A percentile compares a stretch with the other conserved stretches of the same genome.
phyloP scores from a whole-genome alignment of 129 eudicot genomes.

The Escallonia herrerae region DNA sequence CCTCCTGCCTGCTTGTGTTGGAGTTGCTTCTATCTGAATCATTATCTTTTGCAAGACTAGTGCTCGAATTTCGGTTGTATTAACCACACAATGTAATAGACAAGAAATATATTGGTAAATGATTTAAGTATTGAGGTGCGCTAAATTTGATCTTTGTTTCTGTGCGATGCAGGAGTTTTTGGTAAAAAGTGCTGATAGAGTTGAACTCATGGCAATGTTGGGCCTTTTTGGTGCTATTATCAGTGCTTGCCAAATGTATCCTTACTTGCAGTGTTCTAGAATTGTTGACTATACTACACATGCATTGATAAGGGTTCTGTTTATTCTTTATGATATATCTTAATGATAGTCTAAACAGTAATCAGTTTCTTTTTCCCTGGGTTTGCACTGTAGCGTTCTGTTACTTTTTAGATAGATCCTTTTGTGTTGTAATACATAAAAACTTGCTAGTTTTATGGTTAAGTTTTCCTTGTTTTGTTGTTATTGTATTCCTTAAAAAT shows the following conservation, averaged over 20 bases:
- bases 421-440: neutral
- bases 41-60: no score
- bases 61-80: no score
- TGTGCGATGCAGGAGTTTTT: constrained; percentile 60
- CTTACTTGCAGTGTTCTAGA: constrained; percentile 18
- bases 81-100: no score
- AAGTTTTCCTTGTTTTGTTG: constrained; percentile 1
- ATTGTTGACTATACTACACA: neutral
- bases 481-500: constrained; percentile 30
- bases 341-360: neutral
- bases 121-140: no score
- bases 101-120: no score
- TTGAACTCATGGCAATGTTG: constrained; percentile 92
- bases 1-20: no score
- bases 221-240: constrained; percentile 86
- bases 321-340: neutral
- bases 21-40: no score
- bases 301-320: neutral
- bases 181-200: constrained; percentile 73
- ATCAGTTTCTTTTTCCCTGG: neutral
- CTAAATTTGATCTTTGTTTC: neutral
- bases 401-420: neutral
- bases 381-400: neutral
- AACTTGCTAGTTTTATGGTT: neutral
- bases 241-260: constrained; percentile 90